A percentile compares a stretch with the other conserved stretches of the same genome.
Conservation (phyloP, 345 rosid species). For the Hibiscus trionum region DNA sequence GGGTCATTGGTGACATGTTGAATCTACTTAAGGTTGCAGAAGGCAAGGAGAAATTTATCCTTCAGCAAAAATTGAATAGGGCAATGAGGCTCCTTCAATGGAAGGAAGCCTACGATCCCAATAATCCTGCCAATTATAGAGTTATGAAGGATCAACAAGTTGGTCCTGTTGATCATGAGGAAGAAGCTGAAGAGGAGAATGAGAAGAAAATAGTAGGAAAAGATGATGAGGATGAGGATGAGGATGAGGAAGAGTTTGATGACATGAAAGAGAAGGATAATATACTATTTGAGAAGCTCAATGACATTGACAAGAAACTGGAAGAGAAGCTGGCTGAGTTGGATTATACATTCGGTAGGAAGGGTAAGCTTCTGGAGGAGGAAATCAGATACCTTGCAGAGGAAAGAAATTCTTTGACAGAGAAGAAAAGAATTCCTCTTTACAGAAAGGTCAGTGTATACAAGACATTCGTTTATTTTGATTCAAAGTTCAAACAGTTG, state of each 20-base stretch:
- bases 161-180: constrained; percentile 25
- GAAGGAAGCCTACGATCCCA: constrained; percentile 91
- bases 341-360: constrained; percentile 91
- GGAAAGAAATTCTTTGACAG: constrained; percentile 88
- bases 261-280: constrained; percentile 88
- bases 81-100: constrained; percentile 80
- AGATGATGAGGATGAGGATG: constrained; percentile 24
- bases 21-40: constrained; percentile 69
- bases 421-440: constrained; percentile 74
- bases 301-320: constrained; percentile 72
- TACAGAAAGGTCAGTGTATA: constrained; percentile 57
- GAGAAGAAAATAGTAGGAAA: constrained; percentile 25
- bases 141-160: constrained; percentile 41
- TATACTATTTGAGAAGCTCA: constrained; percentile 59
- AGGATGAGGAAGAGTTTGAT: constrained; percentile 74
- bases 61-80: constrained; percentile 77
- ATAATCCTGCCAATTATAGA: constrained; percentile 72
- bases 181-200: constrained; percentile 31
- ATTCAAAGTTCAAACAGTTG: not conserved
- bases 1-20: constrained; percentile 88
- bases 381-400: constrained; percentile 88
- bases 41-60: constrained; percentile 83
- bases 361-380: constrained; percentile 82
- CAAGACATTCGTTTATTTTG: not conserved
- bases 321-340: constrained; percentile 78